phyloP scores from a whole-genome alignment of 139 green algal species.

The Picochlorum sp. region DNA sequence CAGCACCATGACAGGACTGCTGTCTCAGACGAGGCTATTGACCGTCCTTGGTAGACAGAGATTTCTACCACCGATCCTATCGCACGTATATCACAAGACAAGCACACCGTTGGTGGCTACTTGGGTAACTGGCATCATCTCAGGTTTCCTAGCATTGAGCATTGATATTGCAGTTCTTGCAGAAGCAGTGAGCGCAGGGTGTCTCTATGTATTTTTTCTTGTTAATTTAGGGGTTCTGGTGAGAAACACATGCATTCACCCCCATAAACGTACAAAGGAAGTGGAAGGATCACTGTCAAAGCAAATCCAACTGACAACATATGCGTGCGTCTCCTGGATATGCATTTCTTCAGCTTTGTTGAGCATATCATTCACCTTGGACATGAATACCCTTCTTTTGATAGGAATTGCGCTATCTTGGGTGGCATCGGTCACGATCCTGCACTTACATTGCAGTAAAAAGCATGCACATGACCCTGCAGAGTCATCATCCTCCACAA shows the following conservation, averaged over 20 bases:
- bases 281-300: background rate
- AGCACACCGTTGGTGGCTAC: constrained; percentile 56
- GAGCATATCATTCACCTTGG: constrained; percentile 22
- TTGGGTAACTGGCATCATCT: constrained; percentile 20
- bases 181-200: constrained; percentile 59
- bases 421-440: constrained; percentile 19
- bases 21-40: constrained; percentile 71
- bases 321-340: background rate
- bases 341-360: background rate
- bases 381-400: background rate
- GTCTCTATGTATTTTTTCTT: constrained; percentile 70
- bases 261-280: too few relatives aligned
- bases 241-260: constrained; percentile 27
- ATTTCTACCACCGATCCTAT: constrained; percentile 61
- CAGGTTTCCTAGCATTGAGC: constrained; percentile 56
- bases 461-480: too few relatives aligned
- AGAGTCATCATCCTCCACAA: background rate
- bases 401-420: constrained; percentile 18
- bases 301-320: background rate
- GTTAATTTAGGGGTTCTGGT: constrained; percentile 46
- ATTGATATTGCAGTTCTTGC: constrained; percentile 73
- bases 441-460: background rate
- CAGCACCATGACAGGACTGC: constrained; percentile 47
- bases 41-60: constrained; percentile 65
- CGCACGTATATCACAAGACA: constrained; percentile 34